phyloP scores from a whole-genome alignment of 2,329 filamentous ascomycete species.

The Arthrobotrys sphaeroides region DNA sequence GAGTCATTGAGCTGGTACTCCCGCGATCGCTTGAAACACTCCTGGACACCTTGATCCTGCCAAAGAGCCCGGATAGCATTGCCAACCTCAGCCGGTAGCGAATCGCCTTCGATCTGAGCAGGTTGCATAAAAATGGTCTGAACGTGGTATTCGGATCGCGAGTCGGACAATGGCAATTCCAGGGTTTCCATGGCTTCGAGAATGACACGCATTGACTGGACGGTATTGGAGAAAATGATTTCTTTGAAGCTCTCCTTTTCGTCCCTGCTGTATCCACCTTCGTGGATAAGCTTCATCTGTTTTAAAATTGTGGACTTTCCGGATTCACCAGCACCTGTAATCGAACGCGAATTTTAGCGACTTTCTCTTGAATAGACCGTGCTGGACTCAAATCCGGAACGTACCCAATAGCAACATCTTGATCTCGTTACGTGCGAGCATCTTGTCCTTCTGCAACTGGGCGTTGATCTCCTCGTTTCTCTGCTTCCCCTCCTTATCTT shows the following conservation, averaged over 20 bases:
- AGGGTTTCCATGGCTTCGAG: slow-evolving; percentile 75
- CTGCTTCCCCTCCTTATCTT: slow-evolving; percentile 99
- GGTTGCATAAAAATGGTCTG: slow-evolving; percentile 99
- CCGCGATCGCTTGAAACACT: slow-evolving; percentile 93
- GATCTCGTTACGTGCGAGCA: slow-evolving; percentile 99
- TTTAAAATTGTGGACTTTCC: slow-evolving; percentile 94
- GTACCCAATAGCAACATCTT: slow-evolving; percentile 98
- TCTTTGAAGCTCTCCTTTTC: slow-evolving; percentile 76
- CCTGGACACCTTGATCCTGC: slow-evolving; percentile 91
- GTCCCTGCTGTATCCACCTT: slow-evolving; percentile 94
- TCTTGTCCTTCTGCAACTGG: slow-evolving; percentile 96
- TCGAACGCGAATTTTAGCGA: not conserved
- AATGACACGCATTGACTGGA: slow-evolving; percentile 75
- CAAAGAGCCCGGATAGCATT: slow-evolving; percentile 90
- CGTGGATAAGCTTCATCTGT: slow-evolving; percentile 99
- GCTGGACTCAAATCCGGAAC: slow-evolving; percentile 60
- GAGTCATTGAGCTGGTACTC: slow-evolving; percentile 98
- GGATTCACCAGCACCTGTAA: slow-evolving; percentile 91
- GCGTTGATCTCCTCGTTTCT: slow-evolving; percentile 99
- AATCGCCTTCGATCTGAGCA: slow-evolving; percentile 93
- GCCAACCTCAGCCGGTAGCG: slow-evolving; percentile 91
- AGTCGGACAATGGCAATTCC: slow-evolving; percentile 85
- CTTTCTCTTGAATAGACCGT: not conserved
- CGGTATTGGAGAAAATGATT: slow-evolving; percentile 76
- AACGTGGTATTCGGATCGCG: slow-evolving; percentile 94